phyloP scores from a whole-genome alignment of 345 rosid genomes.

The Mallotus nudiflorus region DNA sequence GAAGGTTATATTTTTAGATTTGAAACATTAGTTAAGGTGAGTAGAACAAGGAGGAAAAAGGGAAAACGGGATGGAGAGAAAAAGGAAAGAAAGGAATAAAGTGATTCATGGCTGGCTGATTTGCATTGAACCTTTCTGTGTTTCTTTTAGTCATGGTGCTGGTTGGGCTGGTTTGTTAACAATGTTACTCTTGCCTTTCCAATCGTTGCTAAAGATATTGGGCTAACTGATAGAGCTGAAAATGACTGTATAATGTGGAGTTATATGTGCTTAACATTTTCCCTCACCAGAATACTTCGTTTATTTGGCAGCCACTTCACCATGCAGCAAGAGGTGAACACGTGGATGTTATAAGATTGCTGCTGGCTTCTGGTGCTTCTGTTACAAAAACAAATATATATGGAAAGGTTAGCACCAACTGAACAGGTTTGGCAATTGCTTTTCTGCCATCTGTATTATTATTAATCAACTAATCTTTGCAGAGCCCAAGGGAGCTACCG shows the following conservation, averaged over 20 bases:
- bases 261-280: not conserved
- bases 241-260: not conserved
- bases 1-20: not conserved
- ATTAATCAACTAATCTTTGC: slow-evolving; percentile 30
- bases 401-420: slow-evolving; percentile 60
- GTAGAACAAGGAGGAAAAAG: not conserved
- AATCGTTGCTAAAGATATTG: not conserved
- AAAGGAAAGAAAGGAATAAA: not conserved
- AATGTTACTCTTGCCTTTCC: not conserved
- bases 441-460: not conserved
- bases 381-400: slow-evolving; percentile 48
- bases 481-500: slow-evolving; percentile 66
- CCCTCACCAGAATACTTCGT: not conserved
- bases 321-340: slow-evolving; percentile 97
- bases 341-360: slow-evolving; percentile 57
- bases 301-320: slow-evolving; percentile 73
- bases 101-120: not conserved
- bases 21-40: not conserved
- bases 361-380: slow-evolving; percentile 73
- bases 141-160: not conserved
- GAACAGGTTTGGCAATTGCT: not conserved
- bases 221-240: not conserved
- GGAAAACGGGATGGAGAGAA: not conserved
- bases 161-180: not conserved
- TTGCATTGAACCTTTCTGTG: not conserved